Base-by-base conservation (phyloP, 306 rosid species). In the Chamaecrista fasciculata region DNA sequence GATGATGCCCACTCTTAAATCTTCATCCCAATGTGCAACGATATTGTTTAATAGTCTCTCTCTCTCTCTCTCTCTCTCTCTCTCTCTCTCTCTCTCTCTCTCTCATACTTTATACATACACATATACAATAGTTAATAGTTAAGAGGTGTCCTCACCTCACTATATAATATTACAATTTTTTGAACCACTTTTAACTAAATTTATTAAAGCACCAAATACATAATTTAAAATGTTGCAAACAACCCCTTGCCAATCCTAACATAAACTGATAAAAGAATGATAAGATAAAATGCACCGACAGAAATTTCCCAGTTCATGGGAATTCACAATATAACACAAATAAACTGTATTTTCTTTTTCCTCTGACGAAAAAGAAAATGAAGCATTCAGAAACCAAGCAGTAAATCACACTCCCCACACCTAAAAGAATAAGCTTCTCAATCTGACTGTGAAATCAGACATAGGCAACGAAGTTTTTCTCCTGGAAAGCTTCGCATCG, bases 211-310 rank as follows among this genome's bases (percentile, higher is more conserved):
- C n/a, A n/a, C n/a, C n/a, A 2, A 33, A 33, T 33, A 33, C 36
- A 33, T 33, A 4, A 33, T 33, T 33, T 1, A 40, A 4, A 44
- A 15, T 14, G n/a, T 44, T 8, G 5, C 20, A n/a, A 28, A 28
- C 39, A 56, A n/a, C 0, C 40, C 40, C 34, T 15, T 56, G 14
- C 9, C 62, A 56, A 29, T n/a, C 61, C 23, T 28, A 29, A 56
- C 40, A n/a, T n/a, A 28, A n/a, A n/a, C n/a, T n/a, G n/a, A n/a
- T n/a, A n/a, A 56, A 56, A 56, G 62, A 56, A 55, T 55, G 61
- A 25, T 56, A 8, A 29, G 3, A 28, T 29, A 29, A 28, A 56
- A 15, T 15, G 40, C 40, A 8, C 11, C 11, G 7, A 34, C 39
- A 56, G 62, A 56, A 12, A 70, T 64, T 31, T 70, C 47, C 1